A percentile compares a stretch with the other conserved stretches of the same genome.
phyloP scores from a whole-genome alignment of 805 yeast species.

The Kodamaea hsintzibuensis region DNA sequence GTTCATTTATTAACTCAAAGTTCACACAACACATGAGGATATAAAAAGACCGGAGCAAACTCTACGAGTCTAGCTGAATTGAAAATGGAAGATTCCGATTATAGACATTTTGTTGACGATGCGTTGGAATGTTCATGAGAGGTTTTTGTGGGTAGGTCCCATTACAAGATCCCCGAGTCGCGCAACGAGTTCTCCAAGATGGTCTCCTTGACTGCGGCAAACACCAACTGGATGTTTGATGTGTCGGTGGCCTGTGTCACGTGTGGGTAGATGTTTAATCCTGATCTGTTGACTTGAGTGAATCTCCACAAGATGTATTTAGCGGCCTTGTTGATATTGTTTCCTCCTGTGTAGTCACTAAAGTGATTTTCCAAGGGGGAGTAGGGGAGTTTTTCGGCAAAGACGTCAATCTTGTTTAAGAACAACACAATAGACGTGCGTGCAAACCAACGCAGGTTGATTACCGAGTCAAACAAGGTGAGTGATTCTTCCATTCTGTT shows the following conservation, averaged over 20 bases:
- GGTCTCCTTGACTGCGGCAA: slow-evolving; percentile 81
- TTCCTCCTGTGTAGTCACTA: slow-evolving; percentile 92
- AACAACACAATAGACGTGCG: slow-evolving; percentile 84
- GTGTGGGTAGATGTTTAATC: slow-evolving; percentile 82
- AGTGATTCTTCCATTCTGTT: slow-evolving; percentile 49
- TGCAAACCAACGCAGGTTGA: slow-evolving; percentile 90
- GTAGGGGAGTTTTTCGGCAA: slow-evolving; percentile 78
- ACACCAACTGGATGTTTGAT: slow-evolving; percentile 79
- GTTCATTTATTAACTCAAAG: slow-evolving; percentile 7
- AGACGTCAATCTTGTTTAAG: slow-evolving; percentile 86
- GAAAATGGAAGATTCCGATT: slow-evolving; percentile 1
- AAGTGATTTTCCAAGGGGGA: slow-evolving; percentile 82
- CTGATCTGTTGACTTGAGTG: slow-evolving; percentile 79
- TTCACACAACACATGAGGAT: slow-evolving; percentile 3
- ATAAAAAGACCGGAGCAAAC: slow-evolving; percentile 1
- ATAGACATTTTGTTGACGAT: background rate
- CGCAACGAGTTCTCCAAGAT: slow-evolving; percentile 72
- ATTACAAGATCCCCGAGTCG: slow-evolving; percentile 67
- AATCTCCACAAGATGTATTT: slow-evolving; percentile 90
- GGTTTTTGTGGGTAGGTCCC: background rate
- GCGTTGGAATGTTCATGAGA: background rate
- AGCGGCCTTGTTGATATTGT: slow-evolving; percentile 85
- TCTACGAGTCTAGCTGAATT: background rate
- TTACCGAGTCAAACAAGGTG: slow-evolving; percentile 84
- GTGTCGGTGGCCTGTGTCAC: slow-evolving; percentile 96